Conservation (phyloP, 1,284 basidiomycete species). For the Cryptococcus neoformans region DNA sequence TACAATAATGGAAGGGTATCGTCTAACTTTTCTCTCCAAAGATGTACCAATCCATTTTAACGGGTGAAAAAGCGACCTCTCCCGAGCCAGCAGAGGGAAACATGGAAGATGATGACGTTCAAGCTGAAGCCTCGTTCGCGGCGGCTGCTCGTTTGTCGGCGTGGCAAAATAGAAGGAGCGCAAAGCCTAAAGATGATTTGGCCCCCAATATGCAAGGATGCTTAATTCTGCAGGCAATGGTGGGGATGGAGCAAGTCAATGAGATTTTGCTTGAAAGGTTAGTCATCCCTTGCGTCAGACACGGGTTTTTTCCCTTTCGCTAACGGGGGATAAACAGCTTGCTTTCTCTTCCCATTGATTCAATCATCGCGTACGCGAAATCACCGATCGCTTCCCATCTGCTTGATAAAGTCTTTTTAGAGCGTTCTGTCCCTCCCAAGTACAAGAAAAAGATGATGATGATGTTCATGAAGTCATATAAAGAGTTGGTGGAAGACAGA, state of each 20-base stretch:
- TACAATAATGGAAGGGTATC: conserved; percentile 1
- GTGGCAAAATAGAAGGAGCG: conserved; percentile 44
- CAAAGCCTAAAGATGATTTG: conserved; percentile 37
- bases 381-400: conserved; percentile 74
- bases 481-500: conserved; percentile 74
- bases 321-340: conserved; percentile 53
- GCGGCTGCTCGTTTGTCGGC: conserved; percentile 32
- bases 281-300: conserved; percentile 11
- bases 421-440: conserved; percentile 63
- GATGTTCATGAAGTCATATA: conserved; percentile 71
- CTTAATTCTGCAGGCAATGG: conserved; percentile 73
- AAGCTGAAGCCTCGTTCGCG: conserved; percentile 39
- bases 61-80: conserved; percentile 27
- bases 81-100: conserved; percentile 16
- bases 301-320: background rate
- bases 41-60: conserved; percentile 33
- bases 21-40: background rate
- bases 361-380: conserved; percentile 65
- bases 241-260: conserved; percentile 66
- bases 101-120: conserved; percentile 19
- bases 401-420: conserved; percentile 72
- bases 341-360: conserved; percentile 58
- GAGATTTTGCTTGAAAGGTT: conserved; percentile 66
- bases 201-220: conserved; percentile 81
- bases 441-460: conserved; percentile 68